Evolutionary conservation across 495 filamentous ascomycete species (phyloP).

Genomic region (Penicillium pulvis): DNA sequence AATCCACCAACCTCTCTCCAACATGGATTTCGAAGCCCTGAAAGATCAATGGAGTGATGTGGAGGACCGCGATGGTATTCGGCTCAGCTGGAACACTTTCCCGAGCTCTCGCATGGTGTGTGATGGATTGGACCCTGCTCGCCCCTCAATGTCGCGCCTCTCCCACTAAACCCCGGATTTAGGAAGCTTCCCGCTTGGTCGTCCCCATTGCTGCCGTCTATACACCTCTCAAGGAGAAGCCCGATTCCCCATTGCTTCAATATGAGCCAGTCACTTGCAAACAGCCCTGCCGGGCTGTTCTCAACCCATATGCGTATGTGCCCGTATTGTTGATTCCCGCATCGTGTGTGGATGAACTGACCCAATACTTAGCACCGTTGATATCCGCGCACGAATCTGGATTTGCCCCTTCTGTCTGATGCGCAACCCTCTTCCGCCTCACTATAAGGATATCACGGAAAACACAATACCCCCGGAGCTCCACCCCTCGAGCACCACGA

Average conservation of each 20-base stretch:
- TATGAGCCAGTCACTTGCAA: constrained; percentile 99
- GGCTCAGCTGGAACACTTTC: constrained; percentile 99
- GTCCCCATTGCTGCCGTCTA: constrained; percentile 97
- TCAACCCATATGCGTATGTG: constrained; percentile 93
- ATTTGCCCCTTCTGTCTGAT: constrained; percentile 98
- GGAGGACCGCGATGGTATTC: constrained; percentile 94
- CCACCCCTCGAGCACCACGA: constrained; percentile 90
- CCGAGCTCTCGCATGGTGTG: constrained; percentile 95
- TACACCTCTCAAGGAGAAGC: constrained; percentile 94
- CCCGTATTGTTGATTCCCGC: constrained; percentile 6
- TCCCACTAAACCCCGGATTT: constrained; percentile 28
- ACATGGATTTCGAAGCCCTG: constrained; percentile 75
- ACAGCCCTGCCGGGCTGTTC: constrained; percentile 88
- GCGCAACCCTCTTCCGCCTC: constrained; percentile 90
- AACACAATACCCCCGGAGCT: constrained; percentile 95
- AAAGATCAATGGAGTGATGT: constrained; percentile 98
- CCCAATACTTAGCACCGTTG: constrained; percentile 71
- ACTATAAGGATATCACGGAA: constrained; percentile 98
- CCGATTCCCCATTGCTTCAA: constrained; percentile 83
- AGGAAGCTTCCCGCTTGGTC: constrained; percentile 97
- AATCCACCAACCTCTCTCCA: constrained; percentile 34
- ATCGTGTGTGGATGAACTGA: constrained; percentile 25
- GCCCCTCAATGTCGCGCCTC: constrained; percentile 17
- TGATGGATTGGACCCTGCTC: constrained; percentile 16
- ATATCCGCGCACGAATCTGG: constrained; percentile 92